Evolutionary conservation across 805 yeast genomes (phyloP).

Genomic region (Barnettozyma populi): DNA sequence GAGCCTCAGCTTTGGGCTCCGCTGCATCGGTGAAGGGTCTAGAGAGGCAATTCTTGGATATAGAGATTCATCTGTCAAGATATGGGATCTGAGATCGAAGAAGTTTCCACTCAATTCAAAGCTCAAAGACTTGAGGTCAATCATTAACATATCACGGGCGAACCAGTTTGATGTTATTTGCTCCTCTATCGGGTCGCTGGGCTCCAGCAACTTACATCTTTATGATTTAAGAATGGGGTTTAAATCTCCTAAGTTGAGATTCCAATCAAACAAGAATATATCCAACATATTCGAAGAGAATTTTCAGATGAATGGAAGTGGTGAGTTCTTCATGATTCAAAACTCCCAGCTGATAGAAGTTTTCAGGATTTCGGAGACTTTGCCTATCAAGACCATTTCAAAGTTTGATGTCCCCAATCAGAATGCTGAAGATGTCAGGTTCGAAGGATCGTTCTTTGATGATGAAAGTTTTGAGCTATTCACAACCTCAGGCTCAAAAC

Average conservation of each 20-base stretch:
- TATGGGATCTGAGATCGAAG: conserved; percentile 17
- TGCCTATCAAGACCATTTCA: conserved; percentile 11
- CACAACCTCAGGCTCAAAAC: background rate
- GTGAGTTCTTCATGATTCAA: conserved; percentile 9
- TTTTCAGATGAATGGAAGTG: conserved; percentile 1
- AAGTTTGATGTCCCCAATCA: background rate
- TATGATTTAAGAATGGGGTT: conserved; percentile 13
- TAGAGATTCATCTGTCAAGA: conserved; percentile 15
- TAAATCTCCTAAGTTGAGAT: background rate
- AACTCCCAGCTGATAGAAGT: conserved; percentile 9
- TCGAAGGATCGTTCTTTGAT: conserved; percentile 4
- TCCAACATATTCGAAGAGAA: conserved; percentile 10
- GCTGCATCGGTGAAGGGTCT: background rate
- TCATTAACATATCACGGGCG: conserved; percentile 6
- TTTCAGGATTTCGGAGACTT: conserved; percentile 1
- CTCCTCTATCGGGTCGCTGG: conserved; percentile 8
- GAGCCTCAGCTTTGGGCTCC: conserved; percentile 9
- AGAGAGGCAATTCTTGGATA: conserved; percentile 11
- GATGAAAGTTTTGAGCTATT: background rate
- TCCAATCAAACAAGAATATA: conserved; percentile 5
- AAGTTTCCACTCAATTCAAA: background rate
- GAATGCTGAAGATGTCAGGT: background rate
- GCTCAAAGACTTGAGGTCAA: conserved; percentile 6
- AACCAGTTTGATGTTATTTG: conserved; percentile 5
- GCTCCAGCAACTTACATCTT: conserved; percentile 6